Conservation (phyloP, 768 basidiomycete genomes). For the Amanita pallidorosea region DNA sequence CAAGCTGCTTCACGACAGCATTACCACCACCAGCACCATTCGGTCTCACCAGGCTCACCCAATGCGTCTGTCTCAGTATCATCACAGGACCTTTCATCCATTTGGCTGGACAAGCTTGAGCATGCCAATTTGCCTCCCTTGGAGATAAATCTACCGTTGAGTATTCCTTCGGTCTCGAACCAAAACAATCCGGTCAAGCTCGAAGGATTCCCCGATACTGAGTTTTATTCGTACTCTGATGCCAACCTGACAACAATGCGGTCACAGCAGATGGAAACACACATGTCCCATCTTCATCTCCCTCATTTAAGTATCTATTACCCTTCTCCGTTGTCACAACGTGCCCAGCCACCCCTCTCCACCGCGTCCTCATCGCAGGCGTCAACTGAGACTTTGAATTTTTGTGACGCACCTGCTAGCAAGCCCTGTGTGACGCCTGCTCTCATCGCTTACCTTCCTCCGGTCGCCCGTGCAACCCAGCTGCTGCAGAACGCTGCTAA, state of each 20-base stretch:
- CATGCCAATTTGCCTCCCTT: slow-evolving; percentile 9
- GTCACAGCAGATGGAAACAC: slow-evolving; percentile 1
- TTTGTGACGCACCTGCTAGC: not conserved
- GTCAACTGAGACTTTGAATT: slow-evolving; percentile 1
- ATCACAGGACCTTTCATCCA: slow-evolving; percentile 43
- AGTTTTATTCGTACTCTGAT: slow-evolving; percentile 10
- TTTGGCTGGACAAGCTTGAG: slow-evolving; percentile 53
- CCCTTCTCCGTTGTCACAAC: slow-evolving; percentile 10
- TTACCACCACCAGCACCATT: slow-evolving; percentile 20
- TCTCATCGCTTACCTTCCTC: slow-evolving; percentile 24
- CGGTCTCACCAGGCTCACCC: slow-evolving; percentile 22
- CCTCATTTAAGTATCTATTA: slow-evolving; percentile 21
- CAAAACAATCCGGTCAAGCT: slow-evolving; percentile 5
- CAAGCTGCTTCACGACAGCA: slow-evolving; percentile 4
- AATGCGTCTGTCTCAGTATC: slow-evolving; percentile 36
- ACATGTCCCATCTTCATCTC: slow-evolving; percentile 11
- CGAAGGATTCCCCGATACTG: slow-evolving; percentile 17
- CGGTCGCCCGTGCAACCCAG: slow-evolving; percentile 14
- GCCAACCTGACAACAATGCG: slow-evolving; percentile 7
- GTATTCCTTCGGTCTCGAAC: not conserved
- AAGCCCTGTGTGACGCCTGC: slow-evolving; percentile 20
- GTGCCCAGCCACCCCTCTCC: slow-evolving; percentile 6
- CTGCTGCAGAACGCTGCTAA: slow-evolving; percentile 17
- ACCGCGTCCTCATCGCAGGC: slow-evolving; percentile 6
- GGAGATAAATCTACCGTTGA: not conserved